Conservation (phyloP, 495 filamentous ascomycete species). For the Chaetomium cochliodes region DNA sequence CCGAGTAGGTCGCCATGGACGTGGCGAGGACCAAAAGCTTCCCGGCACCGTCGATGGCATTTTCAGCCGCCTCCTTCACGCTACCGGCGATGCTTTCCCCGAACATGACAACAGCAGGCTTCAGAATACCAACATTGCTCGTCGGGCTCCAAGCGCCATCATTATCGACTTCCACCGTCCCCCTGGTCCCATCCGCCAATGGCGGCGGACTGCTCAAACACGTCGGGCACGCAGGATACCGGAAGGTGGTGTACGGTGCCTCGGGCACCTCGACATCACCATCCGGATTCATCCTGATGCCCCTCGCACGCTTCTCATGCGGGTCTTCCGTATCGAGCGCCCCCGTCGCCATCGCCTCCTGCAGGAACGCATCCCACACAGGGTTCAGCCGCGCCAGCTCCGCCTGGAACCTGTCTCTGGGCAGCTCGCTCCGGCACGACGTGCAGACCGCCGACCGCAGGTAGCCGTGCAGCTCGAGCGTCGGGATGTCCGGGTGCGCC, state of each 20-base stretch:
- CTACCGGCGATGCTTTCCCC: constrained; percentile 73
- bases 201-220: constrained; percentile 69
- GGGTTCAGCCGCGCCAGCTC: constrained; percentile 80
- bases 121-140: constrained; percentile 77
- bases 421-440: constrained; percentile 66
- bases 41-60: constrained; percentile 71
- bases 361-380: constrained; percentile 76
- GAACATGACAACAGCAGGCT: constrained; percentile 93
- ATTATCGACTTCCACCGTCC: constrained; percentile 64
- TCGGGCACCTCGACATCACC: constrained; percentile 91
- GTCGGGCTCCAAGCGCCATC: constrained; percentile 75
- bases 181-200: constrained; percentile 55
- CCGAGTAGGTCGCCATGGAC: constrained; percentile 90
- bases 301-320: constrained; percentile 62
- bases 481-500: constrained; percentile 71
- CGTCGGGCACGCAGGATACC: constrained; percentile 84
- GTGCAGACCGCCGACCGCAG: constrained; percentile 76
- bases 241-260: constrained; percentile 82
- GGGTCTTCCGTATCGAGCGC: constrained; percentile 76
- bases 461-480: constrained; percentile 88
- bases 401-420: constrained; percentile 70
- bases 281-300: constrained; percentile 84
- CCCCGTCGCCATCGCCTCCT: constrained; percentile 65
- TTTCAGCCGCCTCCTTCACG: constrained; percentile 75
- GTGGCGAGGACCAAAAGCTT: constrained; percentile 79